Evolutionary conservation across 2,329 filamentous ascomycete species (phyloP), one percentile per base, ranked within the genome.

Genomic region (Paecilomyces formosus): DNA sequence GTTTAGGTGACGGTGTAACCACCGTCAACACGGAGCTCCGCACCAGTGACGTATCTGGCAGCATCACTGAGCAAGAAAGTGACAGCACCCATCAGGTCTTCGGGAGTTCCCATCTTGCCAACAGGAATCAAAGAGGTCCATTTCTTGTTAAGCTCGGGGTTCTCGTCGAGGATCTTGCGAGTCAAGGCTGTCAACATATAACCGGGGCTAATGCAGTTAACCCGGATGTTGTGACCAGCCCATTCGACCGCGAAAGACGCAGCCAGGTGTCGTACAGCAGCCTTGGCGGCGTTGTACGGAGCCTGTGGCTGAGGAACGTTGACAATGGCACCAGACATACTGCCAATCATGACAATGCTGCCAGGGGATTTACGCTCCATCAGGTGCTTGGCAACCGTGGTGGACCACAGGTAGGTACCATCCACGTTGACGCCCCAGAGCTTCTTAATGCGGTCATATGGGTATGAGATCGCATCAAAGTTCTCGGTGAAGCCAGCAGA

Each of bases 401-500:
- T 88, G 3, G 92, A 90, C 70, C 93, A 96, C 35, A 96, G 81
- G 73, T 95, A 97, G 57, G 92, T 96, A 22, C 93, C 93, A 68
- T 89, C 90, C 1, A 97, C 92, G 65, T 97, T 96, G 71, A 97
- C 93, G 55, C 86, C 87, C 91, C 91, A 97, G 15, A 97, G 85
- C 80, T 96, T 95, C 75, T 92, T 86, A 76, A 97, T 88, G 64
- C 92, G 88, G 66, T 96, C 91, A 65, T 92, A 85, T 0, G 92
- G 92, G 77, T 97, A 97, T 65, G 87, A 86, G 68, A 92, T 88
- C 53, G 93, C 93, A 68, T 95, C 88, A 70, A 92, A 95, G 79
- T 97, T 97, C 79, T 97, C 93, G 13, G 90, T 94, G 78, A 97
- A 96, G 53, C 93, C 93, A 55, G 93, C 93, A n/a, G 91, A 95